phyloP scores from a whole-genome alignment of 2,329 filamentous ascomycete genomes.

The Claviceps sorghi region DNA sequence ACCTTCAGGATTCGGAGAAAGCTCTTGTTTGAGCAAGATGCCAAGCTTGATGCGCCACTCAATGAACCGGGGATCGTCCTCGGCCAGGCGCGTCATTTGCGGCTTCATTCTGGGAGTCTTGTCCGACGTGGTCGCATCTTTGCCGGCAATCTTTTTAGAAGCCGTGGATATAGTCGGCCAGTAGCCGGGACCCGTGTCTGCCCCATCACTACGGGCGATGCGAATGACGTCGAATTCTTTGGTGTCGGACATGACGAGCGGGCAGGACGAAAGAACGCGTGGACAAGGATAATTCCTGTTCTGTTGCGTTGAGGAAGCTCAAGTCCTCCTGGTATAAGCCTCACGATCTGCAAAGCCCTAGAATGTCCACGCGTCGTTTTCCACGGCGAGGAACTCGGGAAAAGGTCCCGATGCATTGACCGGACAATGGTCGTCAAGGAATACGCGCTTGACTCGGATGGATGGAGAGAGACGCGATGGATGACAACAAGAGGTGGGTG shows the following conservation, averaged over 20 bases:
- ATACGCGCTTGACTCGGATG: not conserved
- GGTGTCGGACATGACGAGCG: conserved; percentile 17
- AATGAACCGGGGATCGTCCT: conserved; percentile 28
- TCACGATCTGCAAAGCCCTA: not conserved
- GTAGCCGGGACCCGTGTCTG: conserved; percentile 29
- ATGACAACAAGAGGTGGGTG: not conserved
- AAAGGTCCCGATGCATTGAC: not conserved
- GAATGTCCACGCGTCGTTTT: not conserved
- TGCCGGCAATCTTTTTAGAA: conserved; percentile 21
- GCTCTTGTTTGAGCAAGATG: conserved; percentile 30
- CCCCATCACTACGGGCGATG: conserved; percentile 31
- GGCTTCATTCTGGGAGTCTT: conserved; percentile 25
- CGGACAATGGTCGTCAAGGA: not conserved
- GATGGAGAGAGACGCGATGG: not conserved
- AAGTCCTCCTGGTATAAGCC: not conserved
- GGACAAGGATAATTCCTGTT: not conserved
- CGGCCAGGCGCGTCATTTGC: conserved; percentile 27
- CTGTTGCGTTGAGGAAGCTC: not conserved
- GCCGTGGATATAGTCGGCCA: conserved; percentile 22
- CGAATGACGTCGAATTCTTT: conserved; percentile 28
- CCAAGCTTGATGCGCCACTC: conserved; percentile 32
- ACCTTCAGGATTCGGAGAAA: conserved; percentile 27
- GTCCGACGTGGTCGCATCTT: conserved; percentile 18
- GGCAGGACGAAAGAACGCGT: not conserved
- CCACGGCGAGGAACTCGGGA: not conserved